Evolutionary conservation across 2,329 filamentous ascomycete species (phyloP).

Genomic region (Zymoseptoria pseudotritici): DNA sequence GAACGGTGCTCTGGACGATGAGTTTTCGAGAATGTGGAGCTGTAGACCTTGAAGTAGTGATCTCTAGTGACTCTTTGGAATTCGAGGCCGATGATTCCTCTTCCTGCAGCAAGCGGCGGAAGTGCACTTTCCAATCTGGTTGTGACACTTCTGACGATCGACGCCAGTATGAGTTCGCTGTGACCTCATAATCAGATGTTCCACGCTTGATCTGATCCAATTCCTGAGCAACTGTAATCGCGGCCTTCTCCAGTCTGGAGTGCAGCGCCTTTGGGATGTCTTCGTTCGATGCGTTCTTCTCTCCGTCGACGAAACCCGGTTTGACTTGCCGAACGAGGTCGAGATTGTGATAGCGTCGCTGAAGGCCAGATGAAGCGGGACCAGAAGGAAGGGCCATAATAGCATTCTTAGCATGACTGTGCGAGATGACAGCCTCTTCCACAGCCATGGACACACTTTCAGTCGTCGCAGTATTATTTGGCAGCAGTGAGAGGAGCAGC

Average conservation of each 20-base stretch:
- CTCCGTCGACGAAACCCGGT: not conserved
- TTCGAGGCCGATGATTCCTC: not conserved
- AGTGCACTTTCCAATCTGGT: not conserved
- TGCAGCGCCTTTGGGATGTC: not conserved
- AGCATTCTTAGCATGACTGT: not conserved
- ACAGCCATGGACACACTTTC: not conserved
- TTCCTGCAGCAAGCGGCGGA: not conserved
- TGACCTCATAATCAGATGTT: not conserved
- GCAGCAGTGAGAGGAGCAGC: constrained; percentile 18
- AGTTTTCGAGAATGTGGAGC: not conserved
- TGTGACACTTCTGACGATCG: not conserved
- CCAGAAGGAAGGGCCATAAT: not conserved
- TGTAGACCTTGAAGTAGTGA: not conserved
- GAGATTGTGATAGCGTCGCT: constrained; percentile 1
- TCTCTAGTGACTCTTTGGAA: not conserved
- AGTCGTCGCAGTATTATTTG: constrained; percentile 10
- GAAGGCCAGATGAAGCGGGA: not conserved
- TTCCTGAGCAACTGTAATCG: not conserved
- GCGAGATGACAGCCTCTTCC: not conserved
- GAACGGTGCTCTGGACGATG: not conserved
- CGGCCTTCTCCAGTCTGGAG: not conserved
- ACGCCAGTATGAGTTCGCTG: constrained; percentile 3
- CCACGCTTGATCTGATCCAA: not conserved
- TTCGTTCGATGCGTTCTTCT: not conserved
- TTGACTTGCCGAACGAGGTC: not conserved